Percentiles rank a stretch among this genome's conserved stretches.
These are phyloP conservation scores for Fusarium napiforme DNA, from an alignment of 2,329 filamentous ascomycete genomes.

Conservation along the genomic window DNA sequence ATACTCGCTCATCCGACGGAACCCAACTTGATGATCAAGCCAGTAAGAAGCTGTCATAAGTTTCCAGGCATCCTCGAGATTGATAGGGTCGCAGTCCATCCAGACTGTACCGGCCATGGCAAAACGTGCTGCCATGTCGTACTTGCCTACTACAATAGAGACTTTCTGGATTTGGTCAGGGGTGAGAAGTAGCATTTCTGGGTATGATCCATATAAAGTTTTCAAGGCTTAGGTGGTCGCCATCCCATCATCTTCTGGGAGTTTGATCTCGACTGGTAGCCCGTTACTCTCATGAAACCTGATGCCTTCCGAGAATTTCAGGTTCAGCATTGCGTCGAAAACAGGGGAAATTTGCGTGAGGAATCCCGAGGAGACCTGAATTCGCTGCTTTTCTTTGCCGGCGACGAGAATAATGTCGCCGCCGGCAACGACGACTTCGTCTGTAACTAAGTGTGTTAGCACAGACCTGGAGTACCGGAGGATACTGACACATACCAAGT, in stretches of 20 bases:
- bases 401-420: too few species aligned
- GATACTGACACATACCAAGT: background rate
- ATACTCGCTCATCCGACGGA: background rate
- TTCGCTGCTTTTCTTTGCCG: too few species aligned
- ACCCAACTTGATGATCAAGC: background rate
- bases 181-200: background rate
- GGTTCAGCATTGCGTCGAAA: background rate
- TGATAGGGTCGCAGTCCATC: background rate
- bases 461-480: background rate
- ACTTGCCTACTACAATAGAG: background rate
- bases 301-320: background rate
- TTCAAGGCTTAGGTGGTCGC: background rate
- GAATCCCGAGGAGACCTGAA: too few species aligned
- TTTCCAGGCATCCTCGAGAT: background rate
- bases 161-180: background rate
- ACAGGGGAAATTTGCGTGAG: fast-evolving
- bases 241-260: background rate
- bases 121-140: background rate
- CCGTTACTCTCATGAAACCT: background rate
- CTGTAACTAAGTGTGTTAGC: background rate
- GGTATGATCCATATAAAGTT: background rate
- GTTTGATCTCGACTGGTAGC: background rate
- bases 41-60: background rate
- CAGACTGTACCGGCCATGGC: background rate
- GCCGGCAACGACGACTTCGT: background rate